phyloP scores from a whole-genome alignment of 768 basidiomycete genomes.

The Pilatotrama ljubarskyi region DNA sequence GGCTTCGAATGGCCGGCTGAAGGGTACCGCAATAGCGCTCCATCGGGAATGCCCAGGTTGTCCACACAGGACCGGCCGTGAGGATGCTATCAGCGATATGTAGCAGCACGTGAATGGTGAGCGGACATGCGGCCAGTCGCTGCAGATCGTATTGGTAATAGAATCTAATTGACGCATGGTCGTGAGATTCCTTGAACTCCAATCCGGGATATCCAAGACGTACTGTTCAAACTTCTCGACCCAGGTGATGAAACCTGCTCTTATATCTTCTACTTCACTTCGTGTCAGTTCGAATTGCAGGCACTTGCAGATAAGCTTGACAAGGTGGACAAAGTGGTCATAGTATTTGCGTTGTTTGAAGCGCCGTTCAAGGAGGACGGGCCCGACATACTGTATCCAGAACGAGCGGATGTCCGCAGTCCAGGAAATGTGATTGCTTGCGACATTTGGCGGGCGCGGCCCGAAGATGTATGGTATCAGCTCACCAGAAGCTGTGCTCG shows the following conservation, averaged over 20 bases:
- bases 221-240: conserved; percentile 42
- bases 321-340: conserved; percentile 43
- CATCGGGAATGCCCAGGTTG: conserved; percentile 34
- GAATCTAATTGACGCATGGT: conserved; percentile 2
- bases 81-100: conserved; percentile 33
- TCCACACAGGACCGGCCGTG: conserved; percentile 26
- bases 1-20: conserved; percentile 23
- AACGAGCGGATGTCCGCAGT: conserved; percentile 43
- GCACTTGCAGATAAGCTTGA: conserved; percentile 37
- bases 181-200: background rate
- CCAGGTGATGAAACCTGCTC: conserved; percentile 37
- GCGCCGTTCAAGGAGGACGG: conserved; percentile 36
- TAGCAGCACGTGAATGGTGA: conserved; percentile 36
- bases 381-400: conserved; percentile 42
- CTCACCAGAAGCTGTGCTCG: conserved; percentile 30
- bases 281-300: conserved; percentile 38
- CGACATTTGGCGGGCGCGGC: conserved; percentile 35
- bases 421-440: conserved; percentile 26
- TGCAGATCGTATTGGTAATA: conserved; percentile 32
- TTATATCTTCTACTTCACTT: conserved; percentile 30
- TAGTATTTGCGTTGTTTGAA: conserved; percentile 40
- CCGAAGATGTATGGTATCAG: conserved; percentile 44
- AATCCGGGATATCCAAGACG: conserved; percentile 12
- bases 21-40: conserved; percentile 31
- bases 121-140: conserved; percentile 30